Base-by-base conservation (phyloP, 306 rosid genomes). In the Cicer bijugum region DNA sequence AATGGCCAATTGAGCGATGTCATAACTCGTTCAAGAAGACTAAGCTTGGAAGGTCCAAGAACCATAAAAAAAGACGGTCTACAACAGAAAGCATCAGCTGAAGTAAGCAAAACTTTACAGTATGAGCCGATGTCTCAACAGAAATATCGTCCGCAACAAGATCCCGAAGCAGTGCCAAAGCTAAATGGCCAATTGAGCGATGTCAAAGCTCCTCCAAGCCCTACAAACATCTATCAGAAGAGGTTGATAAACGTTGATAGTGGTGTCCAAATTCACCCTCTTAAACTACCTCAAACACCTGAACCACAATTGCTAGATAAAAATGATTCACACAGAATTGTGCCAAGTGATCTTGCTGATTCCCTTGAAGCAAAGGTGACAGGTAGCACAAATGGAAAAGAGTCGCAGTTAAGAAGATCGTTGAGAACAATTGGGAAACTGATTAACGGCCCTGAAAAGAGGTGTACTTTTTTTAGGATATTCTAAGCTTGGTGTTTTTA, bases 401-500 rank as follows among this genome's bases (percentile, higher is more conserved):
- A 94, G 38, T 94, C 91, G 8, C 97, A 90, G 15, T 84, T 94
- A 51, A 84, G 95, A 77, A 94, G 83, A 88, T 89, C 99, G 46
- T 69, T 91, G 63, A 75, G 95, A 84, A 89, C 98, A 52, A 94
- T 94, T 19, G 96, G 99, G 48, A 94, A 94, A 76, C 85, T 94
- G 74, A 91, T 94, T 16, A 94, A 84, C 75, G 95, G 96, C 71
- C 86, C 92, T 62, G 99, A 94, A 14, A 94, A 87, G 81, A 91
- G 89, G 99, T 85, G 50, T 5, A 65, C 66, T 55, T 1, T 35
- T 7, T 39, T 75, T 19, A 23, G 67, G 44, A 65, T 28, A 28
- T 46, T 51, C 48, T n/a, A 60, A 67, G 17, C 57, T 9, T 42
- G 14, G 33, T 35, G 10, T 42, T 62, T 12, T 9, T 37, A 61